Conservation (phyloP, 352 stramenopile genomes). For the Lagenidium sp. region DNA sequence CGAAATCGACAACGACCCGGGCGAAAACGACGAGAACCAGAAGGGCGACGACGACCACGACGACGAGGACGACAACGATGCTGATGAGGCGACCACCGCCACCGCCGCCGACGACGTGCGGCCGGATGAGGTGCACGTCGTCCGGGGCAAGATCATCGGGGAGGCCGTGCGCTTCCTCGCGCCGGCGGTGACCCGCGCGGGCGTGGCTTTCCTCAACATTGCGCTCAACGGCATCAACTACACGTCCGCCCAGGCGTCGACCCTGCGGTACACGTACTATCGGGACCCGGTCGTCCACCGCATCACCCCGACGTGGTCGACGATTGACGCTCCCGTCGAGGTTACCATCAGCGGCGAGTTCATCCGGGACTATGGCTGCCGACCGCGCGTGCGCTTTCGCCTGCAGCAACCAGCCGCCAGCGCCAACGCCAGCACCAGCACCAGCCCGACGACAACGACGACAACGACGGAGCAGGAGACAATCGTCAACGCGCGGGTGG, state of each 20-base stretch:
- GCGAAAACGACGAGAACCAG: too few relatives aligned
- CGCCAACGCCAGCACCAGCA: too few relatives aligned
- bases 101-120: not conserved
- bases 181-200: conserved; percentile 24
- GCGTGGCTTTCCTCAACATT: conserved; percentile 47
- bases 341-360: conserved; percentile 34
- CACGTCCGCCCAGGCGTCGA: conserved; percentile 31
- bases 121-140: conserved; percentile 11
- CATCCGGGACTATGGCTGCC: conserved; percentile 42
- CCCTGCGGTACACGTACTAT: conserved; percentile 54
- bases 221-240: conserved; percentile 74
- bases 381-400: conserved; percentile 30
- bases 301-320: conserved; percentile 36
- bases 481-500: too few relatives aligned
- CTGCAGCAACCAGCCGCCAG: too few relatives aligned
- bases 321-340: conserved; percentile 22
- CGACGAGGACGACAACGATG: conserved; percentile 1
- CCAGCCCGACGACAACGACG: too few relatives aligned
- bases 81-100: not conserved
- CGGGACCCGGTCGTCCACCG: conserved; percentile 35
- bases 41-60: not conserved
- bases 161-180: conserved; percentile 46
- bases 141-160: conserved; percentile 49
- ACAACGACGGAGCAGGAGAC: conserved; percentile 9
- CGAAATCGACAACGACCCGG: too few relatives aligned